Base-by-base conservation (phyloP, 192 early-diverging fungal species). In the Pilobolus umbonatus region DNA sequence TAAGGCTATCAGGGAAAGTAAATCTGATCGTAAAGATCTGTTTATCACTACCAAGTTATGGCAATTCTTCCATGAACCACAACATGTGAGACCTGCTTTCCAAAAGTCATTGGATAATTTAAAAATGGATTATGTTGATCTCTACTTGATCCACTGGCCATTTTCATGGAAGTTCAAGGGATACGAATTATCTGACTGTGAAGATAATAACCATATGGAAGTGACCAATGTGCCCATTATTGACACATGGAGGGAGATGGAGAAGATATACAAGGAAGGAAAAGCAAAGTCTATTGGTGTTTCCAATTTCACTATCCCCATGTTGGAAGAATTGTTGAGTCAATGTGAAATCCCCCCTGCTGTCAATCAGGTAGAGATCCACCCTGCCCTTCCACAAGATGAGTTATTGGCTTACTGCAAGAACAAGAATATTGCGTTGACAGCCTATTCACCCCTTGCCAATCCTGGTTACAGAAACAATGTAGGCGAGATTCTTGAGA, bases 111-210 rank as follows among this genome's bases (percentile, higher is more conserved):
- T 87, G 3, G 28, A 65, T 29, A 65, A 80, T 3, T 76, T 86
- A 30, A 68, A 77, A 50, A 67, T 82, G 7, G 79, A 86, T 39
- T 88, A 88, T 30, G 74, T 89, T 26, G 87, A 87, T 47, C 67
- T 87, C 0, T 89, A 85, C 25, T 67, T 89, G 12, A 85, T 89
- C n/a, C 87, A 89, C 47, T 89, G 87, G 87, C 87, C 87, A 7
- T 78, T 86, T 53, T 64, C 74, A 9, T 70, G 68, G 60, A 58
- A 69, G 54, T 72, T 61, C 44, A 34, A 9, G 15, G 51, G 58
- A 10, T 66, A 60, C 26, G 64, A 66, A 30, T 53, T 55, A 19
- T 62, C 60, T 19, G 65, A 75, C 25, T 64, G 44, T n/a, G 51
- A 12, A 0, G 32, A 39, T 11, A n/a, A 7, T 63, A 76, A 4